These are phyloP conservation scores for Tuctoria greenei DNA, from an alignment of 176 grass and related monocot species.

Conservation along the genomic window DNA sequence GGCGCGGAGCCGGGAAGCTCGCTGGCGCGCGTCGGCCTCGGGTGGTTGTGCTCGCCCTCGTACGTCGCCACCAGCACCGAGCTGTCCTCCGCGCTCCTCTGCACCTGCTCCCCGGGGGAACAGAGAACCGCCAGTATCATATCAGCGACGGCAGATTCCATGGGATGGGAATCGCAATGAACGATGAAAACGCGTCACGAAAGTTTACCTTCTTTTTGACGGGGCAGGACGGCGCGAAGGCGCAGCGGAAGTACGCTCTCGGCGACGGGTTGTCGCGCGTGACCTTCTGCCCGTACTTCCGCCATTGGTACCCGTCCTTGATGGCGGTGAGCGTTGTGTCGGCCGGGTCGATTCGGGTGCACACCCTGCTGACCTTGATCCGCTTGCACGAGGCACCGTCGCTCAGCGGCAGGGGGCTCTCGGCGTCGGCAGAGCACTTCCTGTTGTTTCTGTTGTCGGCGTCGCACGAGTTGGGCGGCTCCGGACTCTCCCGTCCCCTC, in stretches of 20 bases:
- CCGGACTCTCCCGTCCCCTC: constrained; percentile 43
- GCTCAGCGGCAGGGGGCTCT: constrained; percentile 25
- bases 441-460: background rate
- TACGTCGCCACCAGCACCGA: constrained; percentile 78
- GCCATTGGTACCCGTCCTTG: constrained; percentile 90
- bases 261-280: constrained; percentile 92
- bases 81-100: constrained; percentile 82
- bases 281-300: constrained; percentile 96
- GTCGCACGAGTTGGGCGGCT: constrained; percentile 17
- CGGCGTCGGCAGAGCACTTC: background rate
- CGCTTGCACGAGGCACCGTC: constrained; percentile 41
- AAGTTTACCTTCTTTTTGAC: constrained; percentile 89
- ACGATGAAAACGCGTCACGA: too few relatives aligned
- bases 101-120: constrained; percentile 49
- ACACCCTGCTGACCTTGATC: constrained; percentile 47
- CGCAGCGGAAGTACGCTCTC: constrained; percentile 82
- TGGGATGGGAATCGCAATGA: background rate
- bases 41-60: constrained; percentile 93
- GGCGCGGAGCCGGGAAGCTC: constrained; percentile 42
- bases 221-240: constrained; percentile 75
- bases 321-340: constrained; percentile 67
- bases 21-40: constrained; percentile 12
- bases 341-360: constrained; percentile 54
- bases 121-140: background rate
- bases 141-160: background rate